A percentile compares a stretch with the other conserved stretches of the same genome.
Conservation (phyloP, 495 filamentous ascomycete species). For the Penicillium lividum region DNA sequence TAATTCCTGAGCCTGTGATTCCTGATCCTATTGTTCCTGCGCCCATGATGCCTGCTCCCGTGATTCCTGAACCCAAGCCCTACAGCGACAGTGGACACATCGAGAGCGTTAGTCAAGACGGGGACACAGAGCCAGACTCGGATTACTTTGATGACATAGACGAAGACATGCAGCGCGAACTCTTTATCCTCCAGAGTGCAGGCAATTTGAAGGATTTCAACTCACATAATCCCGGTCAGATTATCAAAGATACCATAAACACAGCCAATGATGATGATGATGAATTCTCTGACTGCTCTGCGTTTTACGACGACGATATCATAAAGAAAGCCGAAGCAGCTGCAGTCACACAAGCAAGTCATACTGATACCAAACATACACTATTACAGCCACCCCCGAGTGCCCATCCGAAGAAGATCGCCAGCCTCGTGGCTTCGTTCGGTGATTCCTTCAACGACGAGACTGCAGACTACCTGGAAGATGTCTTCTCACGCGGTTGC, state of each 20-base stretch:
- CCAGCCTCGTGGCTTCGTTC: conserved; percentile 9
- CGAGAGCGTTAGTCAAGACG: conserved; percentile 15
- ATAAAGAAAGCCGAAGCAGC: conserved; percentile 29
- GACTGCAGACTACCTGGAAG: conserved; percentile 39
- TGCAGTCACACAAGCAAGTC: conserved; percentile 8
- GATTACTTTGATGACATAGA: conserved; percentile 21
- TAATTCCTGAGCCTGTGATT: too few species aligned
- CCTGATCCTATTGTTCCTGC: too few species aligned
- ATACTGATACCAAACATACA: background rate
- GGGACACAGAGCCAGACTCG: conserved; percentile 27
- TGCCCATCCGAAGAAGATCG: conserved; percentile 7
- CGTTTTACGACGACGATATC: conserved; percentile 39
- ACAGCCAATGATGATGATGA: conserved; percentile 27
- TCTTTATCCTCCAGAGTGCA: conserved; percentile 8
- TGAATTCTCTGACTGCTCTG: conserved; percentile 46
- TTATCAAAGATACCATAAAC: background rate
- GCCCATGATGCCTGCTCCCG: too few species aligned
- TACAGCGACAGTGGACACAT: conserved; percentile 11
- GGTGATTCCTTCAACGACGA: conserved; percentile 46
- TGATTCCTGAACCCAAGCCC: background rate
- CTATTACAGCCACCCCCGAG: conserved; percentile 1
- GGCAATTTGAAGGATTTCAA: background rate
- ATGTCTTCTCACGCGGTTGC: conserved; percentile 33
- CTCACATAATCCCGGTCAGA: background rate
- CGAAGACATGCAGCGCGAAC: conserved; percentile 14